These are phyloP conservation scores for Colletotrichum liriopes DNA, from an alignment of 2,329 filamentous ascomycete species.

Conservation along the genomic window DNA sequence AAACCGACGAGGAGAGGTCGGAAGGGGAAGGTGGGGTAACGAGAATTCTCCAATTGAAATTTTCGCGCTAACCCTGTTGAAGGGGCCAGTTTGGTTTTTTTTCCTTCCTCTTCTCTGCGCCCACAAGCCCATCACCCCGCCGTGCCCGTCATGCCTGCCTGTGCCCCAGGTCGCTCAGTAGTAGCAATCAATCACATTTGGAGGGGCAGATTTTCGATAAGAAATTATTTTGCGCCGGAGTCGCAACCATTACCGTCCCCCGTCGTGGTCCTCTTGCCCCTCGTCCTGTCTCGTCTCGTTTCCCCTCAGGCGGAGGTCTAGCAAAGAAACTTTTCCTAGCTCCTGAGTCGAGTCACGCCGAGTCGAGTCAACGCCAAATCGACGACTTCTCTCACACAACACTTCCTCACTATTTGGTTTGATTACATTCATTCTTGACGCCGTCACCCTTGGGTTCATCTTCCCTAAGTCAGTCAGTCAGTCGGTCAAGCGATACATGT, in stretches of 20 bases:
- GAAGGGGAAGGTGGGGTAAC: conserved; percentile 33
- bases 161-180: not conserved
- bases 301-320: conserved; percentile 17
- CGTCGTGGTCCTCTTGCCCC: not conserved
- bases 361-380: conserved; percentile 7
- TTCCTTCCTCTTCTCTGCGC: not conserved
- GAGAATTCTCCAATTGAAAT: conserved; percentile 29
- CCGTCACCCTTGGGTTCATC: not conserved
- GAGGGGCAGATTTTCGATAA: conserved; percentile 33
- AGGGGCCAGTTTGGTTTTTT: not conserved
- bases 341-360: not conserved
- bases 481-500: not conserved
- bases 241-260: conserved; percentile 9
- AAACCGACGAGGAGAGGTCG: not conserved
- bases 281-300: conserved; percentile 1
- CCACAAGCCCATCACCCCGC: conserved; percentile 23
- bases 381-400: not conserved
- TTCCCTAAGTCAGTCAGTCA: not conserved
- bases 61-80: conserved; percentile 29
- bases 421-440: not conserved
- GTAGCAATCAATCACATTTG: conserved; percentile 16
- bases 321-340: conserved; percentile 26
- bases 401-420: not conserved
- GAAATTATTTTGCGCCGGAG: conserved; percentile 32
- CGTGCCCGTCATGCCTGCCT: conserved; percentile 8